Conservation (phyloP, 257 asterid species). For the Voacanga thouarsii region DNA sequence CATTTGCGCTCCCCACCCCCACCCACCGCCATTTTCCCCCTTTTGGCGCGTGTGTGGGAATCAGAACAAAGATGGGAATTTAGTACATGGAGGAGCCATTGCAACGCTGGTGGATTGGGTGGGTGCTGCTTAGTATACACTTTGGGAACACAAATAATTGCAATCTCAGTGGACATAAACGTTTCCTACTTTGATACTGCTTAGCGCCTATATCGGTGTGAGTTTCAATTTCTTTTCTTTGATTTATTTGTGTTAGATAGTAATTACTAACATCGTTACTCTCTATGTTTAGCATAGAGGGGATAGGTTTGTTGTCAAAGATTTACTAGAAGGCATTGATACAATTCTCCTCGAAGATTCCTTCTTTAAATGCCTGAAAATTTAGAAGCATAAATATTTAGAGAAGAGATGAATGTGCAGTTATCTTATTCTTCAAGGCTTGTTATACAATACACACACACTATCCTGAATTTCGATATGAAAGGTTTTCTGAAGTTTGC, state of each 20-base stretch:
- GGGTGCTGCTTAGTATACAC: conserved; percentile 56
- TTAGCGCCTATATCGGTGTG: conserved; percentile 63
- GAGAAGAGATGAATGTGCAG: not conserved
- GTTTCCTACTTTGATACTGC: conserved; percentile 64
- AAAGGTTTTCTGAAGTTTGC: too few species aligned
- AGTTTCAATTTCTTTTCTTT: conserved; percentile 14
- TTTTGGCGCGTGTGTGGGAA: too few species aligned
- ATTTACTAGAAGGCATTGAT: too few species aligned
- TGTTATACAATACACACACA: too few species aligned
- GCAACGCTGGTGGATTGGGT: conserved; percentile 70
- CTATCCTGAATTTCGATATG: too few species aligned
- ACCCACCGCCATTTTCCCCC: too few species aligned
- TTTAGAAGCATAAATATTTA: too few species aligned
- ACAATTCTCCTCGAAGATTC: too few species aligned
- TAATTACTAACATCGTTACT: not conserved
- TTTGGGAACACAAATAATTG: conserved; percentile 46
- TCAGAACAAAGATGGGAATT: conserved; percentile 48
- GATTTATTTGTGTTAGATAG: not conserved
- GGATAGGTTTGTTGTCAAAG: not conserved
- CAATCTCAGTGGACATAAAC: conserved; percentile 75
- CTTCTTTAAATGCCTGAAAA: too few species aligned
- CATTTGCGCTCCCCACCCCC: too few species aligned
- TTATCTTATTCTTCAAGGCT: not conserved
- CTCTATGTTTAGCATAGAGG: not conserved
- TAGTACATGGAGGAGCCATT: conserved; percentile 78